Conservation (phyloP, 768 basidiomycete genomes). For the Mrakia gelida region DNA sequence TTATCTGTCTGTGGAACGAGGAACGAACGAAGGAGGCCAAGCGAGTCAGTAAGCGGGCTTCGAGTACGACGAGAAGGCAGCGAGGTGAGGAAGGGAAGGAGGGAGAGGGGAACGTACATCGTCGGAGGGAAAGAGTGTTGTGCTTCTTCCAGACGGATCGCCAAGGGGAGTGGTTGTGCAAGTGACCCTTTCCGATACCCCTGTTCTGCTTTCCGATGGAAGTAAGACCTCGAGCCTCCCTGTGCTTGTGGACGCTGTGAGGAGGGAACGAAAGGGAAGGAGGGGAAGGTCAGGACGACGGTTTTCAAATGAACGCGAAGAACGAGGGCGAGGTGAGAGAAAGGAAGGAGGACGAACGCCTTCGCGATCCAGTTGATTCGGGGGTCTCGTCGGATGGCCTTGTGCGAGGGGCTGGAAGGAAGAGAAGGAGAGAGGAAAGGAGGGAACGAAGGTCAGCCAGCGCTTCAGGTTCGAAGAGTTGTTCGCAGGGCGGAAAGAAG, state of each 20-base stretch:
- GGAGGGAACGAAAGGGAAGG: not conserved
- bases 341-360: constrained; percentile 47
- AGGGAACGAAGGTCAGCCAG: constrained; percentile 31
- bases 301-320: not conserved
- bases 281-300: not conserved
- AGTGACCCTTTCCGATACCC: constrained; percentile 90
- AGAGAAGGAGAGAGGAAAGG: not conserved
- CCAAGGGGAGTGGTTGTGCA: constrained; percentile 82
- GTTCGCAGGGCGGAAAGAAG: constrained; percentile 26
- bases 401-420: constrained; percentile 41
- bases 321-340: not conserved
- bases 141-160: constrained; percentile 93
- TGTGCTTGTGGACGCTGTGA: constrained; percentile 82
- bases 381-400: constrained; percentile 83
- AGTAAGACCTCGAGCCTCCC: constrained; percentile 96
- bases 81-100: not conserved
- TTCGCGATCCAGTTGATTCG: constrained; percentile 99
- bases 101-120: constrained; percentile 35
- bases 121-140: constrained; percentile 65
- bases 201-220: constrained; percentile 88
- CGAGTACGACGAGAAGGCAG: not conserved
- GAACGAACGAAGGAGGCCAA: not conserved
- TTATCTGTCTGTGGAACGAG: not conserved
- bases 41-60: not conserved
- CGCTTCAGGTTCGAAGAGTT: not conserved